Conservation (phyloP, 2,329 filamentous ascomycete species). For the Apiospora arundinis region DNA sequence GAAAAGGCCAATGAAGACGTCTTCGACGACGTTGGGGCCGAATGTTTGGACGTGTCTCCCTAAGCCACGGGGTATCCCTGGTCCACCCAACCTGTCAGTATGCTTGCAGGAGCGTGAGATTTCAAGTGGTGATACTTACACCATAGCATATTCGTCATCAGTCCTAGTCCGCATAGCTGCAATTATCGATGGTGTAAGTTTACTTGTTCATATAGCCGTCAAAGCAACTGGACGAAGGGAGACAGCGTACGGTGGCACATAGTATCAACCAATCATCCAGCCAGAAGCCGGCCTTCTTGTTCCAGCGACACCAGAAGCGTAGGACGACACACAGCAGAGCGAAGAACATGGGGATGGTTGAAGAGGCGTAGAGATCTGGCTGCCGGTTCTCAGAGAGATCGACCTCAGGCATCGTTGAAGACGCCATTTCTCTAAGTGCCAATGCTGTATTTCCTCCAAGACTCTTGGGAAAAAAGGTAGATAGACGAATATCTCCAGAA, state of each 20-base stretch:
- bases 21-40: conserved; percentile 18
- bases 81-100: background rate
- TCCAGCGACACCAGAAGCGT: conserved; percentile 26
- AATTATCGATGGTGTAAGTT: background rate
- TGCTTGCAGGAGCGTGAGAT: background rate
- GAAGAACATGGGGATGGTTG: conserved; percentile 15
- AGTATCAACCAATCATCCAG: conserved; percentile 26
- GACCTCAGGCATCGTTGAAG: background rate
- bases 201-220: background rate
- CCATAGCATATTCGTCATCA: background rate
- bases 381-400: conserved; percentile 22
- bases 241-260: background rate
- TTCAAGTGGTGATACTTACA: background rate
- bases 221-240: background rate
- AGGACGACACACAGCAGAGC: conserved; percentile 19
- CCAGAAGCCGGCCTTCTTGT: conserved; percentile 20
- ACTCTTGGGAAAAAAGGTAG: background rate
- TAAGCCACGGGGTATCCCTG: background rate
- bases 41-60: conserved; percentile 21
- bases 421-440: no score
- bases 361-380: conserved; percentile 23
- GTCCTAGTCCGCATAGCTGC: background rate
- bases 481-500: no score
- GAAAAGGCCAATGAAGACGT: conserved; percentile 21
- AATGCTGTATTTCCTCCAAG: background rate